Base-by-base conservation (phyloP, 2,329 filamentous ascomycete genomes). In the Pseudopithomyces chartarum region DNA sequence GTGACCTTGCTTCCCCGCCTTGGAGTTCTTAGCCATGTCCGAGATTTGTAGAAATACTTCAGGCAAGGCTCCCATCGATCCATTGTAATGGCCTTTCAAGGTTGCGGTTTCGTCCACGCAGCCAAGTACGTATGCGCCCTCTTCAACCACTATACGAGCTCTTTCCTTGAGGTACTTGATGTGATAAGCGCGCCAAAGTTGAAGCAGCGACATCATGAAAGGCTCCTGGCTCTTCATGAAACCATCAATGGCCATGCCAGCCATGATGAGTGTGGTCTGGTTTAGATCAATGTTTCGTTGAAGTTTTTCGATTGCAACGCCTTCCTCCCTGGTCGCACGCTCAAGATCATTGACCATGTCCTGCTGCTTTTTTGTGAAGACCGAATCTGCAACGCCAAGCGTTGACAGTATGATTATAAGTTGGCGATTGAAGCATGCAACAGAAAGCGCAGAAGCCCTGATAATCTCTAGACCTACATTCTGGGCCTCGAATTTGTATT, bases 141-240 rank as follows among this genome's bases (percentile, higher is more conserved):
- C 78, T 6, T 92, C 87, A 10, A 99, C 84, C 1, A 87, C 82
- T 42, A 99, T 91, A 26, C 90, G 89, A 0, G 94, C 92, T 66
- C 97, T 98, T 64, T 98, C 92, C 65, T 97, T 97, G 17, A 99
- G 83, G 12, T 90, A 84, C 69, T 96, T 97, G 63, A 97, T 85
- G 0, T 89, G 91, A 90, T 91, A 98, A 1, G 91, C 86, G 60
- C 90, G 84, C 94, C 95, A 99, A 0, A 98, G 81, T 34, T 87
- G 85, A 11, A 99, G 78, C 8, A 97, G 75, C 0, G 92, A 92
- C 58, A 87, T 83, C 20, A 92, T 82, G 73, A 98, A 98, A 0
- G 94, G 94, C 56, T 99, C 95, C 13, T 80, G 76, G 0, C 78
- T 74, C 2, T 81, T 75, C 82, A 93, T 90, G 76, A 99, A 98